A percentile compares a stretch with the other conserved stretches of the same genome.
Evolutionary conservation across 2,329 filamentous ascomycete species (phyloP).

Genomic region (Teratosphaeriaceae sp.): DNA sequence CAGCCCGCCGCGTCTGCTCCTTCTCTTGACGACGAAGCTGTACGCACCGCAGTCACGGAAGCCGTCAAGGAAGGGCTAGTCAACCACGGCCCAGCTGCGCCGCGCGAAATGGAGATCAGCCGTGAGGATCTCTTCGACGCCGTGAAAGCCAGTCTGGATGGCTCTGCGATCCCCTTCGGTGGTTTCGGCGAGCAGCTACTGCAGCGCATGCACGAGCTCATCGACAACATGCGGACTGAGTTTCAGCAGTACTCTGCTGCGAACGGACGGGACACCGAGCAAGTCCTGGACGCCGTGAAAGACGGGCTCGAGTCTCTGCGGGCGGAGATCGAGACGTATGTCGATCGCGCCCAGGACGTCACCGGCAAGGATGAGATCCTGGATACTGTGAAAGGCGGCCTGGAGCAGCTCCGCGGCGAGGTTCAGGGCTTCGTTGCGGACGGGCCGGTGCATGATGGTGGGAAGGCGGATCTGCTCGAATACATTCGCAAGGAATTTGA

Average conservation of each 20-base stretch:
- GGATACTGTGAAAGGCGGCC: constrained; percentile 56
- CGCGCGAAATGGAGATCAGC: constrained; percentile 41
- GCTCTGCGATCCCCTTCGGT: constrained; percentile 45
- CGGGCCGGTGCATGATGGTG: constrained; percentile 37
- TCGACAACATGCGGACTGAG: constrained; percentile 56
- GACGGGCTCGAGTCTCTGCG: constrained; percentile 79
- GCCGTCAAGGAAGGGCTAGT: constrained; percentile 54
- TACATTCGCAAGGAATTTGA: constrained; percentile 54
- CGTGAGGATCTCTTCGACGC: constrained; percentile 52
- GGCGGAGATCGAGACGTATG: constrained; percentile 71
- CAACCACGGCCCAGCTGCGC: constrained; percentile 35
- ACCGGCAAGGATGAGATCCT: constrained; percentile 73
- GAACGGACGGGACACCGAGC: constrained; percentile 75
- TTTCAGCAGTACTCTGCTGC: constrained; percentile 75
- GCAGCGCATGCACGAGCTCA: constrained; percentile 51
- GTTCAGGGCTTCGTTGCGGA: constrained; percentile 48
- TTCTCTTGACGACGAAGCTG: constrained; percentile 39
- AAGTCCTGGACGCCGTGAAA: constrained; percentile 79
- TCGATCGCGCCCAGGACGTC: constrained; percentile 63
- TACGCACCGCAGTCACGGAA: constrained; percentile 49
- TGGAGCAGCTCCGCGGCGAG: constrained; percentile 58
- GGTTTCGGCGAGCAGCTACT: constrained; percentile 54
- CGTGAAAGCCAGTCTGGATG: constrained; percentile 51
- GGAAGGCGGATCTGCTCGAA: constrained; percentile 40
- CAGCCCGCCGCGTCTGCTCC: constrained; percentile 44